phyloP scores from a whole-genome alignment of 305 asterid species.

The Solanum hybrid region DNA sequence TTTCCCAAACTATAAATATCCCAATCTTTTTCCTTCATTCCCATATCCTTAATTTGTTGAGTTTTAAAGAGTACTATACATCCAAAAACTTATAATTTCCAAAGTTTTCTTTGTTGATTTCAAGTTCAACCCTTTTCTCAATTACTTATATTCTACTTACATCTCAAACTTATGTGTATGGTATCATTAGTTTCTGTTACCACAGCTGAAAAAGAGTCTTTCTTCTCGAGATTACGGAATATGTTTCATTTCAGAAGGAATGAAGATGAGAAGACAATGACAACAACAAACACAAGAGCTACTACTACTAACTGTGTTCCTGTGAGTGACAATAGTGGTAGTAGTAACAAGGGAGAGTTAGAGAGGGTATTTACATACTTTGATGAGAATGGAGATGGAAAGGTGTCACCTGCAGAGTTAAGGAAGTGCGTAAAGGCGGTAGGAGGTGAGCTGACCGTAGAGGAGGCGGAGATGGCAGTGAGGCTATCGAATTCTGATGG shows the following conservation, averaged over 20 bases:
- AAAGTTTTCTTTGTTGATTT: neutral
- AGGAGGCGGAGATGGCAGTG: constrained; percentile 34
- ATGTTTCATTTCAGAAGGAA: neutral
- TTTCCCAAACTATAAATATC: neutral
- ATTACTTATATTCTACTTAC: neutral
- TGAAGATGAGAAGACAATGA: neutral
- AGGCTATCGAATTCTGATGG: constrained; percentile 25
- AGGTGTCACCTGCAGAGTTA: constrained; percentile 37
- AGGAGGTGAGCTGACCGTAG: constrained; percentile 34
- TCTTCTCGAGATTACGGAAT: neutral
- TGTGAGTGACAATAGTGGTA: neutral
- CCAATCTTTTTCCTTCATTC: neutral
- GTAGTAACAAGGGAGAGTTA: constrained; percentile 13
- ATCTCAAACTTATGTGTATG: neutral
- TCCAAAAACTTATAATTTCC: neutral
- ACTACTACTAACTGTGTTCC: neutral
- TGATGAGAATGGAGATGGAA: constrained; percentile 41
- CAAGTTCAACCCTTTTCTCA: neutral
- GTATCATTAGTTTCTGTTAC: neutral
- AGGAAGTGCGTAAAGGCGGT: constrained; percentile 23
- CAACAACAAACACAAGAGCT: neutral
- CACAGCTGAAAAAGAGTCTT: neutral
- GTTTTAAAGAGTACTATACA: neutral
- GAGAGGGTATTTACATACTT: constrained; percentile 35
- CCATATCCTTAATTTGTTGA: neutral